These are phyloP conservation scores for Malassezia nana DNA, from an alignment of 1,284 basidiomycete genomes.

Conservation along the genomic window DNA sequence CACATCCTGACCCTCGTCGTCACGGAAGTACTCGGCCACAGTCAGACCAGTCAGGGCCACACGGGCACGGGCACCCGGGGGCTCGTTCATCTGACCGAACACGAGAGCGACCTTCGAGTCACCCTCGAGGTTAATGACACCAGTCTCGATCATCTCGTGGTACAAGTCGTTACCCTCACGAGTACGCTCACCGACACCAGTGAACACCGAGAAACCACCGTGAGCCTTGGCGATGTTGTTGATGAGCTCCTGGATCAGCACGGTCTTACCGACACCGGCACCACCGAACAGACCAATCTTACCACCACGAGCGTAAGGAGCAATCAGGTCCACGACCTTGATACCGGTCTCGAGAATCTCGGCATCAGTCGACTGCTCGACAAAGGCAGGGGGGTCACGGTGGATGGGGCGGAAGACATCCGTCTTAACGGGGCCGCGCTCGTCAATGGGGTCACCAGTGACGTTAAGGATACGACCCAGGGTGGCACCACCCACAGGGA, in stretches of 20 bases:
- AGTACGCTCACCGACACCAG: slow-evolving; percentile 97
- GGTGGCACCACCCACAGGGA: slow-evolving; percentile 85
- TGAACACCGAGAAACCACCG: slow-evolving; percentile 99
- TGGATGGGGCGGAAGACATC: slow-evolving; percentile 73
- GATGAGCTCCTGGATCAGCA: slow-evolving; percentile 97
- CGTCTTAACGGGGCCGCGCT: slow-evolving; percentile 95
- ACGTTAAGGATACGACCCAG: slow-evolving; percentile 99
- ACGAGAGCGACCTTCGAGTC: slow-evolving; percentile 99
- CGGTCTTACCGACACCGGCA: slow-evolving; percentile 99
- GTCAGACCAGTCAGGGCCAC: slow-evolving; percentile 97
- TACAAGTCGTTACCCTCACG: slow-evolving; percentile 99
- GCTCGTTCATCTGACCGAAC: slow-evolving; percentile 99
- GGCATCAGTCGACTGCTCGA: slow-evolving; percentile 94
- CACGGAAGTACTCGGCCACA: slow-evolving; percentile 99
- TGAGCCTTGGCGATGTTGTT: slow-evolving; percentile 99
- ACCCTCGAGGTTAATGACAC: slow-evolving; percentile 92
- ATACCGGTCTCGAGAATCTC: slow-evolving; percentile 99
- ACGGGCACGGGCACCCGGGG: slow-evolving; percentile 99
- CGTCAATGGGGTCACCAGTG: slow-evolving; percentile 98
- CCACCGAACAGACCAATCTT: slow-evolving; percentile 99
- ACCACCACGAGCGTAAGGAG: slow-evolving; percentile 98
- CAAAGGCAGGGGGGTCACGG: slow-evolving; percentile 88
- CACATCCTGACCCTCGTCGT: slow-evolving; percentile 99
- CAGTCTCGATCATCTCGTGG: slow-evolving; percentile 99
- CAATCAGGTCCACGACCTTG: slow-evolving; percentile 98